These are phyloP conservation scores for Chamaecrista fasciculata DNA, from an alignment of 306 rosid species.

Conservation along the genomic window DNA sequence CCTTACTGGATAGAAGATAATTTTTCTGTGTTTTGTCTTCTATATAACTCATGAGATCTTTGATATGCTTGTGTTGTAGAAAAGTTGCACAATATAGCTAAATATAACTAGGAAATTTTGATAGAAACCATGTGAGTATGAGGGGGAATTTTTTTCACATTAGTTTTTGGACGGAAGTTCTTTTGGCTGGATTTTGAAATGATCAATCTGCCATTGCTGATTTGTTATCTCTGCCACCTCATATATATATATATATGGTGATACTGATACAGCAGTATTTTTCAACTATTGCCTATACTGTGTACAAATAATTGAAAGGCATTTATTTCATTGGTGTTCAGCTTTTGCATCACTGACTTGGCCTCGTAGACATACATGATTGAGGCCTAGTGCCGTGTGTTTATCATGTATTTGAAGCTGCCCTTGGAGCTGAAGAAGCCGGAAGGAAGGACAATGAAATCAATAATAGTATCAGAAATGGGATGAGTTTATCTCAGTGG, in stretches of 20 bases:
- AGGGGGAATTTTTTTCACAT: background rate
- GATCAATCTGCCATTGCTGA: background rate
- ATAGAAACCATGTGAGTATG: background rate
- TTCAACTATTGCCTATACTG: background rate
- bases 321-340: background rate
- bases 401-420: constrained; percentile 17
- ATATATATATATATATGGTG: constrained; percentile 2
- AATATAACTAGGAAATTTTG: background rate
- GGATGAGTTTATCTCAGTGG: background rate
- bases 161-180: background rate
- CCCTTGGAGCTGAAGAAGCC: background rate
- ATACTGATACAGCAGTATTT: too few species aligned
- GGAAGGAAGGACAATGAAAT: background rate
- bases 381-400: background rate
- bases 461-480: background rate
- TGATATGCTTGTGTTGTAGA: background rate
- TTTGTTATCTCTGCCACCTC: background rate
- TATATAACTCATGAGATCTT: background rate
- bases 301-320: background rate
- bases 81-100: background rate
- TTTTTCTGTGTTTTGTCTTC: background rate
- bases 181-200: background rate
- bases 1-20: background rate
- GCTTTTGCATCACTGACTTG: constrained; percentile 6
- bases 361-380: background rate